These are phyloP conservation scores for Leersia perrieri DNA, from an alignment of 176 grass and related monocot species.

Conservation along the genomic window DNA sequence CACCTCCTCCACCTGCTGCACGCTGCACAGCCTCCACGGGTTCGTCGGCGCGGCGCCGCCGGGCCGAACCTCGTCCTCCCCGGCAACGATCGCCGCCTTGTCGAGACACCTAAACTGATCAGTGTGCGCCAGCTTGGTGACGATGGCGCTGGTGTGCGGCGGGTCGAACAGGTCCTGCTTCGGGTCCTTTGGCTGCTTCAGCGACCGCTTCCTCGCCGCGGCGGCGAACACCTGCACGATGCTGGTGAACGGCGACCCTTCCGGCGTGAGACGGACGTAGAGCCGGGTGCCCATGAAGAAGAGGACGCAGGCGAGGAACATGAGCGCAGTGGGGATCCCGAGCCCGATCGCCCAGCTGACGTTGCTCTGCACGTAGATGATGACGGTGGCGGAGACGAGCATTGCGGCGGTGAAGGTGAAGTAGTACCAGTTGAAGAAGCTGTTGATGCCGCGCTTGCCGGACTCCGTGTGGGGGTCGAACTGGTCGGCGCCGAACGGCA, in stretches of 20 bases:
- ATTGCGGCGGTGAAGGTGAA: constrained; percentile 92
- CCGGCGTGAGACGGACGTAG: constrained; percentile 66
- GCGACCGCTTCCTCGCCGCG: constrained; percentile 42
- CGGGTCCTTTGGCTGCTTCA: constrained; percentile 66
- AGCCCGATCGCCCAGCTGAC: constrained; percentile 86
- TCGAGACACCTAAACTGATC: constrained; percentile 87
- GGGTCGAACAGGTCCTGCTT: constrained; percentile 85
- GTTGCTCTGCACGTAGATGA: constrained; percentile 99
- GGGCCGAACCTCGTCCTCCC: constrained; percentile 38
- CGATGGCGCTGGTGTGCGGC: constrained; percentile 66
- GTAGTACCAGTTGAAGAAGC: constrained; percentile 99
- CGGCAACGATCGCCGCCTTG: constrained; percentile 70
- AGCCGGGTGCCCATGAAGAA: constrained; percentile 83
- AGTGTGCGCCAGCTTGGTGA: constrained; percentile 68
- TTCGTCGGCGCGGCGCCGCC: constrained; percentile 35
- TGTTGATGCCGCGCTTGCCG: constrained; percentile 93
- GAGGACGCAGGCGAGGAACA: constrained; percentile 75
- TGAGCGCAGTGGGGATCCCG: constrained; percentile 70
- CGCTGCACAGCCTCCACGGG: constrained; percentile 70
- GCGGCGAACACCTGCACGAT: constrained; percentile 65
- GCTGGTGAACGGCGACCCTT: constrained; percentile 86
- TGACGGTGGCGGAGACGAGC: constrained; percentile 80
- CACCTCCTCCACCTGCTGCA: constrained; percentile 93
- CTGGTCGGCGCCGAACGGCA: constrained; percentile 91
- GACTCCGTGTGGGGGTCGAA: constrained; percentile 81